Evolutionary conservation across 2,329 filamentous ascomycete genomes (phyloP).

Genomic region (Paramyrothecium roridum): DNA sequence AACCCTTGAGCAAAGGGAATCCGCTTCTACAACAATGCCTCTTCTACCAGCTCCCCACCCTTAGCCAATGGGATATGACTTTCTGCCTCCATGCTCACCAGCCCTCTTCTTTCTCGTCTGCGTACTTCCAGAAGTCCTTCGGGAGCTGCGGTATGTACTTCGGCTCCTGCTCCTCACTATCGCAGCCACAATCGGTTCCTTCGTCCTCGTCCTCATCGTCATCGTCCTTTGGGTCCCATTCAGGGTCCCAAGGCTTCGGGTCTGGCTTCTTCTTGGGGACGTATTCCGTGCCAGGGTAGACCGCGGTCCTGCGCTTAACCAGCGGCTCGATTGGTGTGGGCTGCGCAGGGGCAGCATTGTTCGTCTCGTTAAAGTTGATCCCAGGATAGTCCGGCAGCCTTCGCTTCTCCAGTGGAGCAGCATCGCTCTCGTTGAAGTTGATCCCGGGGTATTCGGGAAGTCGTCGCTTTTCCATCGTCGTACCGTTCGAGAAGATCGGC

Average conservation of each 20-base stretch:
- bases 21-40: too few species aligned
- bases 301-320: not conserved
- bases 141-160: not conserved
- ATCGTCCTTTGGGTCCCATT: not conserved
- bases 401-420: not conserved
- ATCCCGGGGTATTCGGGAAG: not conserved
- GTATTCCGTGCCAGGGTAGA: not conserved
- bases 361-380: not conserved
- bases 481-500: not conserved
- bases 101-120: not conserved
- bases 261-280: not conserved
- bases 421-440: not conserved
- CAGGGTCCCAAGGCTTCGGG: not conserved
- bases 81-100: not conserved
- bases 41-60: too few species aligned
- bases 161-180: not conserved
- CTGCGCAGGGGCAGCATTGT: not conserved
- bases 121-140: not conserved
- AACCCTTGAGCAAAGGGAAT: too few species aligned
- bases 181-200: not conserved
- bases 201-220: constrained; percentile 1
- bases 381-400: not conserved
- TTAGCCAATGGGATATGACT: not conserved
- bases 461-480: not conserved
- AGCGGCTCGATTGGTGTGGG: not conserved